Base-by-base conservation (phyloP, 345 rosid genomes). In the Hirschfeldia incana region DNA sequence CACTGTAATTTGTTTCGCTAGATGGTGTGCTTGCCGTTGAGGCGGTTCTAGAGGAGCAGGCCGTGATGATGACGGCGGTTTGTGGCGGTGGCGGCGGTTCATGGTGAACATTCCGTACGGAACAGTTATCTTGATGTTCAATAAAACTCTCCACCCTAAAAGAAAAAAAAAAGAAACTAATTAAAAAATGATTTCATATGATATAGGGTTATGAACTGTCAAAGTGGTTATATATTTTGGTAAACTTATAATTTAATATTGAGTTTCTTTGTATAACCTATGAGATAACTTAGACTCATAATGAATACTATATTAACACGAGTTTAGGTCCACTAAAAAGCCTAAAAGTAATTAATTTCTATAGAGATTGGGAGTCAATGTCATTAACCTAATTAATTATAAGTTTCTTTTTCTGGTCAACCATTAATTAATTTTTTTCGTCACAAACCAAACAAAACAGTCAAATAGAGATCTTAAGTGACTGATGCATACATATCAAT, bases 141-240 rank as follows among this genome's bases (percentile, higher is more conserved):
- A 92, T 92, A 78, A 90, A 92, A 82, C 92, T 92, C 86, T 92
- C 95, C 36, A 90, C 95, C 85, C 95, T 92, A 73, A 37, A 70
- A 81, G 12, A 30, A 65, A 72, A 11, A 4, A 11, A 49, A 57
- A 33, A 21, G 27, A 49, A 76, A 61, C 77, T 17, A 64, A 65
- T 67, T 44, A 58, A 12, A 66, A 58, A 12, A 66, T 46, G 33
- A 69, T 13, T 69, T 30, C 28, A 39, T 58, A 61, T 26, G n/a
- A 59, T 36, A 51, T 78, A 87, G 86, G 81, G 85, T 76, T 85
- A 75, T 59, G 42, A 61, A 77, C 86, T 81, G 82, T 73, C 85
- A 73, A 78, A 79, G 68, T 62, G 76, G 84, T 77, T 81, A 85
- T 70, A 79, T 80, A 76, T 74, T 29, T 29, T 76, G 69, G 67